Evolutionary conservation across 768 basidiomycete species (phyloP), one percentile per base, ranked within the genome.

Genomic region (Gelatoporia subvermispora): DNA sequence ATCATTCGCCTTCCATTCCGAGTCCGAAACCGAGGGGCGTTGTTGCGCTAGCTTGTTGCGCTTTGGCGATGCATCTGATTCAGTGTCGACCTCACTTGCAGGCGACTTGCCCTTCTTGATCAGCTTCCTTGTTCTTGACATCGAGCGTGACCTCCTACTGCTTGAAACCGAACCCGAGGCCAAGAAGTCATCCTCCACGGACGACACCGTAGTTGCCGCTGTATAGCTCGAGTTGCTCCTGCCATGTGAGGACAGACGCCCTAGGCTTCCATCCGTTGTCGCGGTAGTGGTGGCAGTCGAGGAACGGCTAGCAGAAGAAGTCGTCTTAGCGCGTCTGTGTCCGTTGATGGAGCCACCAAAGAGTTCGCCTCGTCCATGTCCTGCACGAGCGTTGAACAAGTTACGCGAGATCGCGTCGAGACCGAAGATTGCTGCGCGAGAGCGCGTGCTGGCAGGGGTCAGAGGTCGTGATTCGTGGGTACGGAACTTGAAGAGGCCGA

Each of bases 341-440:
- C 81, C 73, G 57, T 76, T 85, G 31, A 86, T 79, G 0, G 85
- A 83, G 4, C 81, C 82, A 24, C 82, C 78, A 60, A 93, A 91
- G 48, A 91, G 72, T 53, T 93, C 90, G 25, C 78, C 78, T 68
- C 83, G 81, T 8, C 81, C 70, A 10, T 78, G 79, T 8, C 84
- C 87, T 24, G 85, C 77, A 2, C 82, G 78, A 5, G 79, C 63
- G 57, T 77, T 82, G 68, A 96, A 94, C 23, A 97, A 75, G 65
- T 92, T 93, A 38, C 91, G 80, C 17, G 91, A 93, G 56, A 97
- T 85, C 17, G 82, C 86, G 60, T 97, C 93, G 45, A 97, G 74
- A 28, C 88, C 84, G 61, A 95, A 92, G 43, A 92, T 89, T n/a
- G 86, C 82, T 2, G 84, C 88, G 53, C 79, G 72, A 16, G 79